These are phyloP conservation scores for Globomyces sp. DNA, from an alignment of 371 early-diverging fungal genomes.

Conservation along the genomic window DNA sequence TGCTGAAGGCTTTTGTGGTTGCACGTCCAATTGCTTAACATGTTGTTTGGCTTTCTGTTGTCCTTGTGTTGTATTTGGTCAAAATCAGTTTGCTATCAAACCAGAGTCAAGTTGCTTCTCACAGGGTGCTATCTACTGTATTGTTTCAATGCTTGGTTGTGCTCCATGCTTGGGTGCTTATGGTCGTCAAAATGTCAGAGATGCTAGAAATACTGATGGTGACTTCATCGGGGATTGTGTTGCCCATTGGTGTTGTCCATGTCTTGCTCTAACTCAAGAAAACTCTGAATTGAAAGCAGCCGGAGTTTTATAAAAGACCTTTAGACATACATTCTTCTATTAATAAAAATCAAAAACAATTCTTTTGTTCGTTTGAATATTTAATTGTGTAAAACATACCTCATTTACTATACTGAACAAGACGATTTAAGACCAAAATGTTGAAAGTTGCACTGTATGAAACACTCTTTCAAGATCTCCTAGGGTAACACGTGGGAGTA, in stretches of 20 bases:
- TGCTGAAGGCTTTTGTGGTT: neutral
- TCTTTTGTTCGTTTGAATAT: no score
- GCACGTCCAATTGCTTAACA: neutral
- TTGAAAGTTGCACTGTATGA: no score
- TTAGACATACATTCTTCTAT: no score
- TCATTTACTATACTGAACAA: no score
- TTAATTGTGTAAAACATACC: no score
- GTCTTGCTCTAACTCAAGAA: neutral
- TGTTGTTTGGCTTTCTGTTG: constrained; percentile 3
- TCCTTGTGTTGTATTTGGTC: neutral
- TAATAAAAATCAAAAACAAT: no score
- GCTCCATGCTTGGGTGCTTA: neutral
- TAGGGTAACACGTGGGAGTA: no score
- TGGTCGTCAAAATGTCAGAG: neutral
- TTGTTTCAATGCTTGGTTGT: neutral
- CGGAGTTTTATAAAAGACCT: neutral
- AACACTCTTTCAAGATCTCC: no score
- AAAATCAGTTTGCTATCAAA: neutral
- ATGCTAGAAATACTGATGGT: neutral
- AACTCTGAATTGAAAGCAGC: neutral
- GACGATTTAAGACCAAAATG: no score
- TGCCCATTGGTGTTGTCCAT: neutral
- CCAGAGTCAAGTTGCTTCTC: neutral
- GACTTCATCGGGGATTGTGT: neutral
- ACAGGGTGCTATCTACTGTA: neutral